Conservation (phyloP, 2,329 filamentous ascomycete genomes). For the Alternaria infectoria region DNA sequence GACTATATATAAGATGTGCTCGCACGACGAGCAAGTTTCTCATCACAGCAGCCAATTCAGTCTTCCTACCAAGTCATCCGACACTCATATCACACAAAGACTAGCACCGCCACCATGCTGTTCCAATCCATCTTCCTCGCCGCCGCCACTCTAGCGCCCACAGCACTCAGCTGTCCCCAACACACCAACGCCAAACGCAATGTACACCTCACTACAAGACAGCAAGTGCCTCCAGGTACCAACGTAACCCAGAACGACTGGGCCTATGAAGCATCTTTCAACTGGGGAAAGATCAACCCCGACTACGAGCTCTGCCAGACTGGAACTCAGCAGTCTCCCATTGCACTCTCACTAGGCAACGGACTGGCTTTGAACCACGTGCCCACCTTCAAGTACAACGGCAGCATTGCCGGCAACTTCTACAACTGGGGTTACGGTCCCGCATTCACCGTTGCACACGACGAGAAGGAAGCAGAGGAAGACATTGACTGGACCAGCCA, state of each 20-base stretch:
- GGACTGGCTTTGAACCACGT: slow-evolving; percentile 52
- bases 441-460: slow-evolving; percentile 50
- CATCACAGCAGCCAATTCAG: neutral
- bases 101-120: slow-evolving; percentile 12
- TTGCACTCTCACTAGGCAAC: slow-evolving; percentile 50
- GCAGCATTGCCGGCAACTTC: slow-evolving; percentile 48
- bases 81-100: neutral
- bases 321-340: slow-evolving; percentile 59
- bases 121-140: slow-evolving; percentile 10
- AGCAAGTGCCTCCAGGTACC: slow-evolving; percentile 1
- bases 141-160: slow-evolving; percentile 8
- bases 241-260: slow-evolving; percentile 21
- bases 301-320: slow-evolving; percentile 57
- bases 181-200: slow-evolving; percentile 21
- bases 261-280: slow-evolving; percentile 36
- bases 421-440: slow-evolving; percentile 60
- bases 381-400: slow-evolving; percentile 52
- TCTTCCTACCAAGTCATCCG: neutral
- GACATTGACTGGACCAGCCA: slow-evolving; percentile 45
- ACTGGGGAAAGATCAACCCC: slow-evolving; percentile 50
- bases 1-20: neutral
- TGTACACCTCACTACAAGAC: slow-evolving; percentile 7
- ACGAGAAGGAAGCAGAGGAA: slow-evolving; percentile 19
- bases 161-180: slow-evolving; percentile 17
- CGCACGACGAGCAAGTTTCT: neutral